Conservation (phyloP, 1,284 basidiomycete species). For the Boletellus deceptivus region DNA sequence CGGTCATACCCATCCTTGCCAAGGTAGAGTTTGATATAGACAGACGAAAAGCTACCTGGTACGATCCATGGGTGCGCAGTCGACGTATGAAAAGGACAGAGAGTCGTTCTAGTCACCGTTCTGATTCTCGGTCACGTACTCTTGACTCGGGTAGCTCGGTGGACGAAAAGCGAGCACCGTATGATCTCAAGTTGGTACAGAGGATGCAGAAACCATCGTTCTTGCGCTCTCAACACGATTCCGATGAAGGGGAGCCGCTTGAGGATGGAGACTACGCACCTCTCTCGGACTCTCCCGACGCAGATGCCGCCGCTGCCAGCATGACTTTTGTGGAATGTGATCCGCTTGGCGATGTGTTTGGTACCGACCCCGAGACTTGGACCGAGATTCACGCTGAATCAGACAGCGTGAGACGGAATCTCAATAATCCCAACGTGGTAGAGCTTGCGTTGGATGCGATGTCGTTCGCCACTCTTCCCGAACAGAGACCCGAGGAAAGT, state of each 20-base stretch:
- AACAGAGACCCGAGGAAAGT: conserved; percentile 33
- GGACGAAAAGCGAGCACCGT: conserved; percentile 39
- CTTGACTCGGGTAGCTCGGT: conserved; percentile 20
- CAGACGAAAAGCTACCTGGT: conserved; percentile 72
- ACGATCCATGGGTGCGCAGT: conserved; percentile 71
- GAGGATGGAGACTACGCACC: conserved; percentile 33
- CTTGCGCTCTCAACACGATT: conserved; percentile 28
- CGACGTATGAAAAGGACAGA: conserved; percentile 54
- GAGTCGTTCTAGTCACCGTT: conserved; percentile 35
- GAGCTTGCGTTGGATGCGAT: conserved; percentile 53
- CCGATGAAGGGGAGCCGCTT: conserved; percentile 19
- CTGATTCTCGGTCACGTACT: conserved; percentile 25
- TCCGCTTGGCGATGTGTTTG: conserved; percentile 49
- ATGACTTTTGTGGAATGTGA: conserved; percentile 35
- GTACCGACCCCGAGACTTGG: conserved; percentile 63
- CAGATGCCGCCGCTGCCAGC: conserved; percentile 8
- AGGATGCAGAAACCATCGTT: conserved; percentile 43
- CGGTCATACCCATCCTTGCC: conserved; percentile 76
- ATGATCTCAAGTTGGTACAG: conserved; percentile 51
- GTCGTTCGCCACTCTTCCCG: conserved; percentile 42
- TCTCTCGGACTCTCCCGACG: conserved; percentile 35
- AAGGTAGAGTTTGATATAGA: conserved; percentile 90
- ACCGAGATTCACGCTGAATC: conserved; percentile 45
- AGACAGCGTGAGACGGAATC: conserved; percentile 25
- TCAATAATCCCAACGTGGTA: conserved; percentile 43